A percentile compares a stretch with the other conserved stretches of the same genome.
Evolutionary conservation across 2,329 filamentous ascomycete species (phyloP).

Genomic region (Pseudofabraea citricarpa): DNA sequence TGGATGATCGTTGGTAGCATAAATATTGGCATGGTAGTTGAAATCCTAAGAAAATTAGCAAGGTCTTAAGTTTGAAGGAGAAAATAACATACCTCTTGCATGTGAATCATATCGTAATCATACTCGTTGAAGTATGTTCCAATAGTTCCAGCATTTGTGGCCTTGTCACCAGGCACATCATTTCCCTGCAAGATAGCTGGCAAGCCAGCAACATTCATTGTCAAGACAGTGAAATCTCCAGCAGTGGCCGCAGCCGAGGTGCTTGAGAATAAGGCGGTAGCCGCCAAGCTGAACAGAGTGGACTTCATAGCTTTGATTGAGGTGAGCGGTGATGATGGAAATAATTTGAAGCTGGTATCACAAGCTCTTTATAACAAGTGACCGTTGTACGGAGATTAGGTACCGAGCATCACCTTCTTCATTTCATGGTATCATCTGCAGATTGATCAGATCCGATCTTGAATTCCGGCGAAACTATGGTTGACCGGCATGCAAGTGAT

Average conservation of each 20-base stretch:
- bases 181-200: conserved; percentile 53
- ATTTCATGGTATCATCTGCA: no score
- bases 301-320: conserved; percentile 1
- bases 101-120: conserved; percentile 56
- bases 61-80: not conserved
- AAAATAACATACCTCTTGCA: conserved; percentile 48
- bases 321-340: no score
- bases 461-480: no score
- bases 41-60: conserved; percentile 40
- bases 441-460: no score
- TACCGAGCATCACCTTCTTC: no score
- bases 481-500: no score
- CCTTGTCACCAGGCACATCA: conserved; percentile 57
- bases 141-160: conserved; percentile 50
- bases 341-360: no score
- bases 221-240: conserved; percentile 45
- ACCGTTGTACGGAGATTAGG: no score
- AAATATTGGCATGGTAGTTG: conserved; percentile 62
- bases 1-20: conserved; percentile 53
- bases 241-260: conserved; percentile 22
- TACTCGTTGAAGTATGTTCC: conserved; percentile 52
- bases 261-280: conserved; percentile 7
- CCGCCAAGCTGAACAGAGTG: conserved; percentile 7
- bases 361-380: no score
- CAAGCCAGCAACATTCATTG: conserved; percentile 57